These are phyloP conservation scores for Coniochaeta prunicola DNA, from an alignment of 2,329 filamentous ascomycete species.

Conservation along the genomic window DNA sequence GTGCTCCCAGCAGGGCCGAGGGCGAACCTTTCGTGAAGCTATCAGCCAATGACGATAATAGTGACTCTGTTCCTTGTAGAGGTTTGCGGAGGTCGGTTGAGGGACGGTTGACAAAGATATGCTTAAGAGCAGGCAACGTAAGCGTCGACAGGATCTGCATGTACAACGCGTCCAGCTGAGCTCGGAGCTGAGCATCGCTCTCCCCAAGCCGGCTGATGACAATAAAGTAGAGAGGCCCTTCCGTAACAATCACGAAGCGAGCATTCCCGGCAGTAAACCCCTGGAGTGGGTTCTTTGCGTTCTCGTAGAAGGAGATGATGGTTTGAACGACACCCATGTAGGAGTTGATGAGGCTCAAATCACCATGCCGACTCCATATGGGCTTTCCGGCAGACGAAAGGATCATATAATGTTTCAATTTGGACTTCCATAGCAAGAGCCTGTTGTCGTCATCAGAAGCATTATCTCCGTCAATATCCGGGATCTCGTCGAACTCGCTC, in stretches of 20 bases:
- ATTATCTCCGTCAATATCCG: constrained; percentile 25
- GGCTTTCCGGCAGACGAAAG: constrained; percentile 94
- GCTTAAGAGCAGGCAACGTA: constrained; percentile 77
- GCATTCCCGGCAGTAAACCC: constrained; percentile 83
- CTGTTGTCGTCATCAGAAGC: constrained; percentile 47
- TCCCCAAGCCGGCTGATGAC: constrained; percentile 90
- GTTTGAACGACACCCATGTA: constrained; percentile 96
- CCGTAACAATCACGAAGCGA: constrained; percentile 77
- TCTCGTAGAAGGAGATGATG: constrained; percentile 94
- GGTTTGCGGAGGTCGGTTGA: constrained; percentile 91
- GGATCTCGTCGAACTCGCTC: constrained; percentile 71
- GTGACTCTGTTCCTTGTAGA: constrained; percentile 80
- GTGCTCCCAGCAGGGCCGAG: constrained; percentile 76
- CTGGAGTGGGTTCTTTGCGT: constrained; percentile 65
- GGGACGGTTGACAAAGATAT: constrained; percentile 81
- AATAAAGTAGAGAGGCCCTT: constrained; percentile 85
- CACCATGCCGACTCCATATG: constrained; percentile 92
- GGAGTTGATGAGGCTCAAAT: constrained; percentile 80
- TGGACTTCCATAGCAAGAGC: constrained; percentile 75
- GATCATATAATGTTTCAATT: constrained; percentile 95
- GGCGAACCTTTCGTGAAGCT: constrained; percentile 91
- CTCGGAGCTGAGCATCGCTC: constrained; percentile 78
- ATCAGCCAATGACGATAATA: constrained; percentile 87
- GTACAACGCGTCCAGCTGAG: constrained; percentile 88
- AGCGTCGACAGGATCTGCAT: constrained; percentile 97